Conservation (phyloP, 2,329 filamentous ascomycete species). For the Penicillium capsulatum region DNA sequence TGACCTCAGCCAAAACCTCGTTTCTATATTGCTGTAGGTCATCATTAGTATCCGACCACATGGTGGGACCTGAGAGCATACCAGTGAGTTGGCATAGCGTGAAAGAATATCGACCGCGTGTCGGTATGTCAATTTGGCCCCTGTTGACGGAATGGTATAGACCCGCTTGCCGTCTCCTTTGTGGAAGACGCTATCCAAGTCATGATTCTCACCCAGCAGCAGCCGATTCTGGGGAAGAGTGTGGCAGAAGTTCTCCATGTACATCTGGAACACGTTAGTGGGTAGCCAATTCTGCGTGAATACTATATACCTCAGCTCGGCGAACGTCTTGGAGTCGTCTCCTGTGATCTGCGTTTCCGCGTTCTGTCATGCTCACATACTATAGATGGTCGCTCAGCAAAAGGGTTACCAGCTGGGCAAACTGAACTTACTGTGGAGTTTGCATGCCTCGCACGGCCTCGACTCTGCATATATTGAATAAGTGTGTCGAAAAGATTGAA, state of each 20-base stretch:
- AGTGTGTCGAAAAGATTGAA: conserved; percentile 87
- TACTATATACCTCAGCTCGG: conserved; percentile 43
- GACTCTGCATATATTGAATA: conserved; percentile 92
- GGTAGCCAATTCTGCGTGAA: background rate
- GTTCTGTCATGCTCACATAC: conserved; percentile 81
- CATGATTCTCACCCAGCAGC: conserved; percentile 56
- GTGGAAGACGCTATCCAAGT: conserved; percentile 54
- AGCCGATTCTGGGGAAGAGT: conserved; percentile 70
- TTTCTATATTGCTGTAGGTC: conserved; percentile 43
- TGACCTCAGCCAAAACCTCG: conserved; percentile 47
- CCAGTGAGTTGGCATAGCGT: conserved; percentile 67
- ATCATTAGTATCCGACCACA: conserved; percentile 1
- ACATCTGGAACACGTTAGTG: conserved; percentile 24
- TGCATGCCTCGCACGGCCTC: conserved; percentile 74
- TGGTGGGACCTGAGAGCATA: conserved; percentile 22
- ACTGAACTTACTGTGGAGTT: conserved; percentile 56
- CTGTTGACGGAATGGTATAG: conserved; percentile 61
- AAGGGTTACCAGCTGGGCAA: background rate
- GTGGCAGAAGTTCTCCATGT: conserved; percentile 71
- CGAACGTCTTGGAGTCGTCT: conserved; percentile 52
- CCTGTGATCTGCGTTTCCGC: conserved; percentile 61
- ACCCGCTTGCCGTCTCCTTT: conserved; percentile 50
- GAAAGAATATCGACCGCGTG: conserved; percentile 68
- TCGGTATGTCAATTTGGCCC: conserved; percentile 73
- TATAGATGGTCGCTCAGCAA: conserved; percentile 13